Evolutionary conservation across 768 basidiomycete genomes (phyloP).

Genomic region (Mycena vitilis): DNA sequence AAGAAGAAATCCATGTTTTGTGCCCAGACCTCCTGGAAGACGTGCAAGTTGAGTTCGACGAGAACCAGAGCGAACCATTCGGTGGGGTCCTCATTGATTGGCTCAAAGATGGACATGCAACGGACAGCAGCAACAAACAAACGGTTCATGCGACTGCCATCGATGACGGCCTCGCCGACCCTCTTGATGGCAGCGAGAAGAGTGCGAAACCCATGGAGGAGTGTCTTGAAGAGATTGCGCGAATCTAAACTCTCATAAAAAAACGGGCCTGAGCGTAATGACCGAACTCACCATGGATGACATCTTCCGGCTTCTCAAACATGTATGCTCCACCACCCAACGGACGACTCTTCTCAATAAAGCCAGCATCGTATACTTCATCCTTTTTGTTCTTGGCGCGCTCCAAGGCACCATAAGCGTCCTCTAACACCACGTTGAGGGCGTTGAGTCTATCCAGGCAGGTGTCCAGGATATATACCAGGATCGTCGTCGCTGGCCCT

Average conservation of each 20-base stretch:
- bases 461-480: conserved; percentile 82
- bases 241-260: conserved; percentile 68
- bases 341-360: conserved; percentile 89
- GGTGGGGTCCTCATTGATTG: conserved; percentile 77
- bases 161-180: conserved; percentile 74
- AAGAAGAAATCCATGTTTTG: conserved; percentile 93
- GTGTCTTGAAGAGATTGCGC: conserved; percentile 85
- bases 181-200: conserved; percentile 83
- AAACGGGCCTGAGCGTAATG: conserved; percentile 12
- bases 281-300: conserved; percentile 73
- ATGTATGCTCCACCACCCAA: conserved; percentile 82
- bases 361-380: conserved; percentile 62
- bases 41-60: conserved; percentile 86
- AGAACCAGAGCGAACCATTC: conserved; percentile 87
- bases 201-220: conserved; percentile 89
- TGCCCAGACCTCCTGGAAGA: conserved; percentile 97
- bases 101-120: conserved; percentile 87
- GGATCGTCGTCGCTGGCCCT: conserved; percentile 70
- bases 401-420: conserved; percentile 61
- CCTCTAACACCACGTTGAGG: conserved; percentile 72
- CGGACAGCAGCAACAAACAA: conserved; percentile 89
- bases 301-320: conserved; percentile 84
- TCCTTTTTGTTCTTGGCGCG: conserved; percentile 59
- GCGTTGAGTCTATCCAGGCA: conserved; percentile 88
- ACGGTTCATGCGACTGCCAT: conserved; percentile 88